phyloP scores from a whole-genome alignment of 2,329 filamentous ascomycete species.

The Aureobasidium namibiae region DNA sequence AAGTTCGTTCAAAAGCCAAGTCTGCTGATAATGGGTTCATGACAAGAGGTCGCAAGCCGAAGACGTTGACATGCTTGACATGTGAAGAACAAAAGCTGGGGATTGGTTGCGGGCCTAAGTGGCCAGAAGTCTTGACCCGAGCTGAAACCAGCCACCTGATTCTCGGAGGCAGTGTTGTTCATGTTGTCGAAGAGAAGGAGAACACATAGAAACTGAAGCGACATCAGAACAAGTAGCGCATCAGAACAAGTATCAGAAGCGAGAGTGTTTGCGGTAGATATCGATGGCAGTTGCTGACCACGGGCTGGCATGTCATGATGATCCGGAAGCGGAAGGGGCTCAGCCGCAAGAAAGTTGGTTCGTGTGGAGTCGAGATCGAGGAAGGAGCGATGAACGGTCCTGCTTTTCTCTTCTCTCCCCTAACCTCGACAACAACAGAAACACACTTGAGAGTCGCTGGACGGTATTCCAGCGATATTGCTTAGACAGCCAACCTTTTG shows the following conservation, averaged over 20 bases:
- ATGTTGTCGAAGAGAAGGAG: neutral
- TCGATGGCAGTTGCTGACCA: neutral
- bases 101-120: neutral
- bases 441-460: neutral
- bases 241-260: neutral
- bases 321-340: constrained; percentile 5
- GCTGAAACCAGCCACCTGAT: neutral
- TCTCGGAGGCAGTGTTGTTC: neutral
- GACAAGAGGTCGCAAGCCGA: neutral
- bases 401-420: neutral
- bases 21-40: neutral
- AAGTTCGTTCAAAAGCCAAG: neutral
- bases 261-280: neutral
- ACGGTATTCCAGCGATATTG: neutral
- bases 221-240: neutral
- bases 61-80: neutral
- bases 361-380: constrained; percentile 1
- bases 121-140: constrained; percentile 1
- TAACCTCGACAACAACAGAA: neutral
- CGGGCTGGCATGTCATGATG: neutral
- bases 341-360: neutral
- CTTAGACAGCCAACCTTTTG: neutral
- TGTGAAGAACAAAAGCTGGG: neutral
- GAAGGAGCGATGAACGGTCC: neutral
- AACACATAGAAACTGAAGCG: neutral